Evolutionary conservation across 2,329 filamentous ascomycete genomes (phyloP), one percentile per base, ranked within the genome.

Genomic region (Phaeomoniella chlamydospora): DNA sequence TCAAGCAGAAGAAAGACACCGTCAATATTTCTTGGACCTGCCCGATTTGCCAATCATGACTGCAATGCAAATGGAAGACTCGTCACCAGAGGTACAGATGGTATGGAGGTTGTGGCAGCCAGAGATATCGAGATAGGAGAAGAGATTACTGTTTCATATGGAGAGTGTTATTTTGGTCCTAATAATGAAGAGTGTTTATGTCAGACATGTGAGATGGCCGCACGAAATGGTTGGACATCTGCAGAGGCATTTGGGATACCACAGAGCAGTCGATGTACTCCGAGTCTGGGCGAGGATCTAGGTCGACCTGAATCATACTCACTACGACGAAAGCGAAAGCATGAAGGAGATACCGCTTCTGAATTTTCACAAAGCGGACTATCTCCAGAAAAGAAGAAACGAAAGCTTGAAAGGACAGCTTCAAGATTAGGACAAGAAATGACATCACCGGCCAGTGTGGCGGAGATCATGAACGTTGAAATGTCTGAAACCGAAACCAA

Each of bases 151-250:
- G 90, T 98, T 0, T 88, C 80, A 0, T 98, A 98, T 50, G 86
- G 88, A 15, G 86, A 93, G 13, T 86, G 84, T 52, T 98, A 98
- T 55, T 98, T 98, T 60, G 90, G 90, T 2, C 78, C 85, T 31
- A 76, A 87, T 53, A 98, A 98, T 47, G 87, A 86, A 56, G 90
- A 98, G 53, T 98, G 90, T 53, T 64, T 98, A 2, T 98, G 90
- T 55, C 70, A 72, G 46, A 90, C 82, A 0, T 98, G 90, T 55
- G 90, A 98, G 58, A 66, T 70, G 15, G 63, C 67, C 3, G 62
- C 73, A 39, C 68, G 70, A 36, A 96, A 94, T 53, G 90, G 90
- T 1, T 98, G 92, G 92, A 70, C 74, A 26, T 70, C 64, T 2
- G 52, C 49, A 45, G 53, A 41, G 45, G 59, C 42, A 43, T 59